phyloP scores from a whole-genome alignment of 176 grass and related monocot species.

The Panicum miliaceum region DNA sequence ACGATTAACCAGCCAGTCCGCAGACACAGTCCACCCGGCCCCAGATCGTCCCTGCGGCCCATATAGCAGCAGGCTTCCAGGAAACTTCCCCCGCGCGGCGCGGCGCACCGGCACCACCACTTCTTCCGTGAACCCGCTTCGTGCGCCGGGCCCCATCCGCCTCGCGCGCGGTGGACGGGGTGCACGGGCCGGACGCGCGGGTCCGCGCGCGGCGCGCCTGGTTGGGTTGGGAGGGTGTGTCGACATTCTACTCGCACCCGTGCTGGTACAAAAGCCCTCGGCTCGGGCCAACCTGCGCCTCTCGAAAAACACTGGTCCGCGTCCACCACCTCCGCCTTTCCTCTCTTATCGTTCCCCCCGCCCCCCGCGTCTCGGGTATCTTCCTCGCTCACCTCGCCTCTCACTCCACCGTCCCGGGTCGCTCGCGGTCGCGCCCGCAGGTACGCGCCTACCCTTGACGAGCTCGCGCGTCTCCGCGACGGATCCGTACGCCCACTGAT shows the following conservation, averaged over 20 bases:
- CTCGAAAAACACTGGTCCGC: slow-evolving; percentile 38
- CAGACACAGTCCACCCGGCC: background rate
- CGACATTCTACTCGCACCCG: slow-evolving; percentile 34
- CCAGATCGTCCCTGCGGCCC: background rate
- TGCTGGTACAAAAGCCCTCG: background rate
- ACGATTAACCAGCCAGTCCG: background rate
- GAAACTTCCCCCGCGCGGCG: slow-evolving; percentile 3
- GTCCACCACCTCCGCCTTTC: background rate
- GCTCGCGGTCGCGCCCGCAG: slow-evolving; percentile 23
- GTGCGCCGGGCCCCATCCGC: background rate
- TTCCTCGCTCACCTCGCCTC: background rate
- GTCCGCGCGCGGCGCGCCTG: background rate
- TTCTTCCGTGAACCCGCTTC: background rate
- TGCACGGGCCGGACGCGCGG: background rate
- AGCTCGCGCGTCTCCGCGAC: slow-evolving; percentile 16
- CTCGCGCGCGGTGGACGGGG: background rate
- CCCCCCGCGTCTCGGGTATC: background rate
- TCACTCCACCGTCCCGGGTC: background rate
- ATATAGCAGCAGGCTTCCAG: background rate
- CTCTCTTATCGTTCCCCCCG: background rate
- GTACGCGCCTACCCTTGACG: slow-evolving; percentile 35
- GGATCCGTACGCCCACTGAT: background rate
- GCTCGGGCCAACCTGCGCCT: slow-evolving; percentile 33
- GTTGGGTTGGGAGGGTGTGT: slow-evolving; percentile 30
- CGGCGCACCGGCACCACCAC: background rate